Percentiles rank a stretch among this genome's conserved stretches.
phyloP scores from a whole-genome alignment of 139 green algal species.

The Coccomyxa sp. region DNA sequence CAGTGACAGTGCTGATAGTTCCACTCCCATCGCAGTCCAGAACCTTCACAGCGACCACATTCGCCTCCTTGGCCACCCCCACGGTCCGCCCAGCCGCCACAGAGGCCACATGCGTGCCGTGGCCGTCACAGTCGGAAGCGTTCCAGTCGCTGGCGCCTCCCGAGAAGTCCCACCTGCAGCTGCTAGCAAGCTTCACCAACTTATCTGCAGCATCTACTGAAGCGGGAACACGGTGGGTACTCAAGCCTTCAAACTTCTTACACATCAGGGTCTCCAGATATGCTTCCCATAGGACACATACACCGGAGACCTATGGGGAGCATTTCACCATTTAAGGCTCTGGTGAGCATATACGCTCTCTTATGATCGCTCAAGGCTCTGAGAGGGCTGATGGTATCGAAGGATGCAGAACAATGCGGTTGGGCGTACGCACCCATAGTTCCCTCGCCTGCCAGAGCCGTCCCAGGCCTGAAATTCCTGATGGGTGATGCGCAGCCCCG shows the following conservation, averaged over 20 bases:
- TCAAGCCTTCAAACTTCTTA: neutral
- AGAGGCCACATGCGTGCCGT: conserved; percentile 41
- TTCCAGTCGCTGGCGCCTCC: neutral
- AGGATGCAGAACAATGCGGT: neutral
- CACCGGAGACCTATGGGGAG: neutral
- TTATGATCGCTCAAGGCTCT: neutral
- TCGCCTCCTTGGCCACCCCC: conserved; percentile 40
- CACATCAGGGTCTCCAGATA: neutral
- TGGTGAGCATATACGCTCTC: neutral
- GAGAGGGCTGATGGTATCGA: neutral
- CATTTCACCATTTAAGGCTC: neutral
- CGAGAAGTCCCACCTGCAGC: neutral
- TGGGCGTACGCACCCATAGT: conserved; percentile 12
- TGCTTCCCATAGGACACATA: neutral
- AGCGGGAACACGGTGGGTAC: neutral
- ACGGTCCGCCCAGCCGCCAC: conserved; percentile 29
- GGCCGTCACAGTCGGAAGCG: conserved; percentile 37
- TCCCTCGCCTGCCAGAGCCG: neutral
- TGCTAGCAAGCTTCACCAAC: neutral
- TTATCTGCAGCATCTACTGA: neutral
- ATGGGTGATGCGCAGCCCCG: conserved; percentile 27
- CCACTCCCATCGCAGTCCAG: conserved; percentile 38
- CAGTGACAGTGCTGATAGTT: conserved; percentile 16
- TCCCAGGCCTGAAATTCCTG: conserved; percentile 31
- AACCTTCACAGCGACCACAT: conserved; percentile 20